Base-by-base conservation (phyloP, 1,284 basidiomycete genomes). In the Ceratobasidium sp. region DNA sequence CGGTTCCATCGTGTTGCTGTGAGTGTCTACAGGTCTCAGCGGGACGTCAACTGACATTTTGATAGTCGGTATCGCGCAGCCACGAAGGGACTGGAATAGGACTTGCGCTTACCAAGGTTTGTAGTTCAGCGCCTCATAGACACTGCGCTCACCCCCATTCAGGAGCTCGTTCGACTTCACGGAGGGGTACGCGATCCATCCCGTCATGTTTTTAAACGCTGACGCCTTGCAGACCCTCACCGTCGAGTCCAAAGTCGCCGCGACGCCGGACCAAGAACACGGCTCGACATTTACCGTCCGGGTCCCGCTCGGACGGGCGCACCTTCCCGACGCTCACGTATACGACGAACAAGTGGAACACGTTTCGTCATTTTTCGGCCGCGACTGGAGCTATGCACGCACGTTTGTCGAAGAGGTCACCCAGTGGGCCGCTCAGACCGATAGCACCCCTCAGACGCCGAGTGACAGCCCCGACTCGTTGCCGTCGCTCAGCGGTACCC, bases 11-110 rank as follows among this genome's bases (percentile, higher is more conserved):
- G 77, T 25, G 76, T 76, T 8, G 72, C 68, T 22, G 72, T 74
- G 34, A 68, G 73, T 47, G 45, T 20, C 20, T 47, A 10, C 20
- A 7, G 10, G n/a, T 20, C 10, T 20, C 20, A 12, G 20, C 7
- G 32, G 22, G 31, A 64, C 6, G 35, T 55, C 17, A 47, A n/a
- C n/a, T n/a, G 12, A 53, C 10, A 12, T 40, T 32, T 35, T 13
- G 15, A 42, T 53, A 77, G 73, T 69, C 76, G 6, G 73, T 74
- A 13, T 72, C 73, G 29, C 73, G 76, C 13, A 75, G 75, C 52
- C 72, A 78, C 50, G 77, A 77, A 71, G 77, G 77, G 4, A 78
- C 77, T 17, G 77, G 77, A 10, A 78, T 78, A 58, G 77, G 77
- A 7, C 71, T 78, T n/a, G 73, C 77, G 29, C 71, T 78, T 8